Evolutionary conservation across 176 grass and related monocot genomes (phyloP), one percentile per base, ranked within the genome.

Genomic region (Carex pumila): DNA sequence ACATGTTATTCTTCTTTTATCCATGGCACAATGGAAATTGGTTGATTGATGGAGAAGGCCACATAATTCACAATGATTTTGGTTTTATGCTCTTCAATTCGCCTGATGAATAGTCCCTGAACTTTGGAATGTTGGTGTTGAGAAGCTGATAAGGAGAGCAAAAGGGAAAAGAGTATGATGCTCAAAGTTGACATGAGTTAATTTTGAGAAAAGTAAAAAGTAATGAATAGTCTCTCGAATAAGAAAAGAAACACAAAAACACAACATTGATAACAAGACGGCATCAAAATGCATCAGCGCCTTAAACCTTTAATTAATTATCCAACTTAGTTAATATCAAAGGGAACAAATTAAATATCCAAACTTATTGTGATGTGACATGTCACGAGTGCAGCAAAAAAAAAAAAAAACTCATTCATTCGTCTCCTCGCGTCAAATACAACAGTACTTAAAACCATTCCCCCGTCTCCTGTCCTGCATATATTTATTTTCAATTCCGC

Each of bases 21-120:
- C 25, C 79, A 77, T 81, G 96, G 54, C 96, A 95, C 81, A 99
- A 99, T 82, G 96, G 93, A 65, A 99, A 99, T 88, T 84, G 95
- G 59, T 89, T 99, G 65, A 90, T 99, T 77, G 96, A 99, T 56
- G 96, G 95, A 85, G 96, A 99, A 89, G 96, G 96, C 0, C 96
- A 99, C 86, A 95, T 99, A 81, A 99, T 99, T 90, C 96, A 99
- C 89, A 99, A 95, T 90, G 96, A 99, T 92, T 99, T 99, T 95
- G 96, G 93, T 74, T 99, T 99, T 90, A 99, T 99, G 90, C 82
- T 99, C 53, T 99, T 93, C 14, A 99, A 99, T 85, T 99, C 96
- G 45, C 96, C 96, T 88, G 96, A 93, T 54, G 91, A 25, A 25
- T 25, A 25, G 25, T 34, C 32, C 32, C 32, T 34, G 32, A 34